Conservation (phyloP, 2,329 filamentous ascomycete species). For the Dichotomopilus funicola region DNA sequence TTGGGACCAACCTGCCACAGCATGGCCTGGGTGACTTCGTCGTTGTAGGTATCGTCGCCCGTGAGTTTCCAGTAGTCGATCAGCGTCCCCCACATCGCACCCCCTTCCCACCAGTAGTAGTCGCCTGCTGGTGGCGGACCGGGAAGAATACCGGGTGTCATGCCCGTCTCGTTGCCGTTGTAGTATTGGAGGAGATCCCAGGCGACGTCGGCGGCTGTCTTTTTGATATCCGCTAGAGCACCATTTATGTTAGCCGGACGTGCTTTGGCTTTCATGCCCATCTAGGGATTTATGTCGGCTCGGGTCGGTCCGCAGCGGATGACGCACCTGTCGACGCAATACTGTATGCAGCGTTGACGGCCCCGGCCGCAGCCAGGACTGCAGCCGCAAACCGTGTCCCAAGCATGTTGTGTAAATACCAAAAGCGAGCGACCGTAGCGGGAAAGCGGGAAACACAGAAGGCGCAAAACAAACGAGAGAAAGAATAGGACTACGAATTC, state of each 20-base stretch:
- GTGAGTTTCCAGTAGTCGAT: slow-evolving; percentile 61
- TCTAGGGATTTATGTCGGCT: no score
- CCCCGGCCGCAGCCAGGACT: slow-evolving; percentile 12
- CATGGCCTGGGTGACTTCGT: slow-evolving; percentile 44
- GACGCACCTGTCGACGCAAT: slow-evolving; percentile 19
- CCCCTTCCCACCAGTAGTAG: slow-evolving; percentile 64
- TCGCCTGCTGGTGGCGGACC: slow-evolving; percentile 40
- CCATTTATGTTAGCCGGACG: slow-evolving; percentile 5
- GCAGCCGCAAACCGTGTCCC: slow-evolving; percentile 13
- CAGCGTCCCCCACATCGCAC: slow-evolving; percentile 55
- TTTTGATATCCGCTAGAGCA: slow-evolving; percentile 30
- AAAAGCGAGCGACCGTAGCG: slow-evolving; percentile 19
- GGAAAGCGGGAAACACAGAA: slow-evolving; percentile 3
- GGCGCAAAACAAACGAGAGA: neutral
- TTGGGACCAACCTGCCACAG: slow-evolving; percentile 47
- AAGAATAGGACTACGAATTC: neutral
- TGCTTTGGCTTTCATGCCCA: no score
- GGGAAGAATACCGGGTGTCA: slow-evolving; percentile 42
- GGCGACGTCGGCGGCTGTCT: slow-evolving; percentile 34
- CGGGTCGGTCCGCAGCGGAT: neutral
- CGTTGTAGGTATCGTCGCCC: slow-evolving; percentile 52
- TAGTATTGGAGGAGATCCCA: slow-evolving; percentile 43
- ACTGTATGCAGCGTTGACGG: slow-evolving; percentile 21
- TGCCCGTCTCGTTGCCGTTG: slow-evolving; percentile 38
- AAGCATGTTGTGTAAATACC: slow-evolving; percentile 17